These are phyloP conservation scores for Fusarium papillatum DNA, from an alignment of 2,329 filamentous ascomycete species.

Conservation along the genomic window DNA sequence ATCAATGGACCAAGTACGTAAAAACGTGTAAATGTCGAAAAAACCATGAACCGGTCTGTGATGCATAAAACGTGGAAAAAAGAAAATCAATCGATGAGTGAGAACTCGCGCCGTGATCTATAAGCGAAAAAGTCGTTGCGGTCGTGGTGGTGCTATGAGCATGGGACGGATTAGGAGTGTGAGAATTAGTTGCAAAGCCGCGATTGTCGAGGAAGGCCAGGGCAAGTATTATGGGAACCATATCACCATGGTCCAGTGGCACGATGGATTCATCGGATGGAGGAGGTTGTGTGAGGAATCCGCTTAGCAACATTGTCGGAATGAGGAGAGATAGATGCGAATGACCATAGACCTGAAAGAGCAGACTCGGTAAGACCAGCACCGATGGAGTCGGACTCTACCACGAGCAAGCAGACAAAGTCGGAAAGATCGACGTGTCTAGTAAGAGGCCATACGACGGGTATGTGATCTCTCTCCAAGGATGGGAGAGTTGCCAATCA, in stretches of 20 bases:
- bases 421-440: constrained; percentile 44
- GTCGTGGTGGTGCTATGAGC: constrained; percentile 45
- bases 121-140: constrained; percentile 45
- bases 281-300: constrained; percentile 25
- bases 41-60: constrained; percentile 28
- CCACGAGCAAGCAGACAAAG: constrained; percentile 45
- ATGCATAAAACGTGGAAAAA: constrained; percentile 42
- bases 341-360: constrained; percentile 38
- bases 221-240: constrained; percentile 31
- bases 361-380: constrained; percentile 44
- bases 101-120: constrained; percentile 44
- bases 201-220: constrained; percentile 17
- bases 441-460: constrained; percentile 76
- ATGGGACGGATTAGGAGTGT: constrained; percentile 38
- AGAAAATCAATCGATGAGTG: constrained; percentile 35
- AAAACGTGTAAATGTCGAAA: constrained; percentile 34
- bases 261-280: constrained; percentile 25
- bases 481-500: constrained; percentile 61
- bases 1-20: constrained; percentile 34
- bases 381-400: constrained; percentile 38
- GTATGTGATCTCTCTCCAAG: constrained; percentile 65
- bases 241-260: constrained; percentile 27
- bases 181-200: constrained; percentile 27
- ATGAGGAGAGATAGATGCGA: constrained; percentile 19
- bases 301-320: constrained; percentile 29